Evolutionary conservation across 176 grass and related monocot genomes (phyloP).

Genomic region (Lolium perenne): DNA sequence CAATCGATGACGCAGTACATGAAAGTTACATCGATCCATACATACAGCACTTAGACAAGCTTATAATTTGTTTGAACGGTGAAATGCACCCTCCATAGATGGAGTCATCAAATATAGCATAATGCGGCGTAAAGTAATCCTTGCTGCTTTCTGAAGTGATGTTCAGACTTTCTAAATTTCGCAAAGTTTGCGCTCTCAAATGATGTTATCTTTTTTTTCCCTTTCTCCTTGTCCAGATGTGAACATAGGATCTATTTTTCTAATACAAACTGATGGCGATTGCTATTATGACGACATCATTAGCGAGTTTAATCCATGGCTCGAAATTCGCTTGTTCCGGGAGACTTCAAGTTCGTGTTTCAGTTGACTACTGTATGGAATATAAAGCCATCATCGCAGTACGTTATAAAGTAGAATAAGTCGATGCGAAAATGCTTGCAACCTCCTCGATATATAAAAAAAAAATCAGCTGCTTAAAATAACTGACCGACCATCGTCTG

Average conservation of each 20-base stretch:
- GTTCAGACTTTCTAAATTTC: not conserved
- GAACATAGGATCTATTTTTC: not conserved
- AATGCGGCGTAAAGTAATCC: not conserved
- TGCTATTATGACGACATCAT: not conserved
- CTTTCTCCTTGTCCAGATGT: not conserved
- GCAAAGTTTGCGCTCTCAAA: constrained; percentile 8
- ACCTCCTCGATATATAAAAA: not conserved
- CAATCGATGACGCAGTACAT: constrained; percentile 8
- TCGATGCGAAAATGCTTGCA: not conserved
- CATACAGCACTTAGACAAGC: not conserved
- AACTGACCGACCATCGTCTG: not conserved
- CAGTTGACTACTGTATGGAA: not conserved
- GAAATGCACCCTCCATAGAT: not conserved
- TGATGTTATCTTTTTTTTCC: not conserved
- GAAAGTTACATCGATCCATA: constrained; percentile 42
- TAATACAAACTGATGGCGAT: not conserved
- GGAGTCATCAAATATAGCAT: constrained; percentile 9
- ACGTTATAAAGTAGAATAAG: not conserved
- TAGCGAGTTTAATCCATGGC: not conserved
- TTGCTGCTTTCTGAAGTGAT: not conserved
- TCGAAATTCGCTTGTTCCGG: not conserved
- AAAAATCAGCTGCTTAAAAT: not conserved
- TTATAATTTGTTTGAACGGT: not conserved
- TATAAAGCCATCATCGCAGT: too few relatives aligned
- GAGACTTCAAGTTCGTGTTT: not conserved